phyloP scores from a whole-genome alignment of 441 rosid genomes.

The Lepidium campestre region DNA sequence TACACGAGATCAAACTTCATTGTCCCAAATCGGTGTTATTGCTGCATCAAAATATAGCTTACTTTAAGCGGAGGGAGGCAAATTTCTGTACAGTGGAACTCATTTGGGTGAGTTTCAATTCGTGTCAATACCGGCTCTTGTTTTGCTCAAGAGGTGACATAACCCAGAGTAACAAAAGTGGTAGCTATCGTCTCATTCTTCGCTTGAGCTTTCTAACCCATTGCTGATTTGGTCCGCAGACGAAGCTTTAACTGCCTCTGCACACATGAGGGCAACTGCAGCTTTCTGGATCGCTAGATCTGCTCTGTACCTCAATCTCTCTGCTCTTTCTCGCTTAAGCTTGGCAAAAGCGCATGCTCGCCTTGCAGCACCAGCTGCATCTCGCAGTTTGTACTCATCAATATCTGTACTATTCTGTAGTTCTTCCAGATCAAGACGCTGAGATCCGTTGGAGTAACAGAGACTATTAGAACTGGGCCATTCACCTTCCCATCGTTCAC shows the following conservation, averaged over 20 bases:
- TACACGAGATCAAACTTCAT: slow-evolving; percentile 18
- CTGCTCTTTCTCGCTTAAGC: slow-evolving; percentile 77
- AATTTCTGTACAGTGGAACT: slow-evolving; percentile 22
- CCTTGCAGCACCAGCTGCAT: slow-evolving; percentile 67
- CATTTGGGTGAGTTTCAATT: slow-evolving; percentile 3
- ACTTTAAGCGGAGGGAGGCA: slow-evolving; percentile 8
- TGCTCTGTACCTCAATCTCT: slow-evolving; percentile 68
- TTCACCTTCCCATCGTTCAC: slow-evolving; percentile 43
- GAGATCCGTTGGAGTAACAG: slow-evolving; percentile 32
- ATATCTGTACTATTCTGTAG: slow-evolving; percentile 43
- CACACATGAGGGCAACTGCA: slow-evolving; percentile 76
- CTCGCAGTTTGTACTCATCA: slow-evolving; percentile 60
- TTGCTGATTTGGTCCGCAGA: slow-evolving; percentile 35
- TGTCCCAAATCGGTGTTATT: slow-evolving; percentile 21
- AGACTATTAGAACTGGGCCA: slow-evolving; percentile 38
- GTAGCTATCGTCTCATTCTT: slow-evolving; percentile 11
- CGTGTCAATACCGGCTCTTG: slow-evolving; percentile 11
- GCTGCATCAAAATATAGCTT: slow-evolving; percentile 27
- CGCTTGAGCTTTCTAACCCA: slow-evolving; percentile 14
- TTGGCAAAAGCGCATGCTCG: slow-evolving; percentile 65
- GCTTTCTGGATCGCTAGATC: slow-evolving; percentile 91
- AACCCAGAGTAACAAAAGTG: slow-evolving; percentile 2
- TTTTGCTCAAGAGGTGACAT: slow-evolving; percentile 8
- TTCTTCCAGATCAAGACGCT: slow-evolving; percentile 34
- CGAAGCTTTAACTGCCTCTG: slow-evolving; percentile 71